Conservation (phyloP, 2,329 filamentous ascomycete genomes). For the Trichoderma gracile region DNA sequence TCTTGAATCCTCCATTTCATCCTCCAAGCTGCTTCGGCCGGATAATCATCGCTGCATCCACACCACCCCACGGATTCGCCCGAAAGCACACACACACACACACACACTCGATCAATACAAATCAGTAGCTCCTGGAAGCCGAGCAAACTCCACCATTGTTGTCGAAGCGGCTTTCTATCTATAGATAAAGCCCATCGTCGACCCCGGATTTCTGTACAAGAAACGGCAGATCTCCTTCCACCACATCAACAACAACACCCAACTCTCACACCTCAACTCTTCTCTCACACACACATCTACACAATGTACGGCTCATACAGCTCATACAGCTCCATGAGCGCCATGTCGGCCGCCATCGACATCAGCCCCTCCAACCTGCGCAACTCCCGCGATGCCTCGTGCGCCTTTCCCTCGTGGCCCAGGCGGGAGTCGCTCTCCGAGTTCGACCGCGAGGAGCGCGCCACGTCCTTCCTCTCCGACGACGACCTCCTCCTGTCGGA, state of each 20-base stretch:
- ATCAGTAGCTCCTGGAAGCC: constrained; percentile 6
- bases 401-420: constrained; percentile 62
- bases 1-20: constrained; percentile 12
- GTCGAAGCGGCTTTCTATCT: background rate
- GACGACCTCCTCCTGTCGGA: constrained; percentile 61
- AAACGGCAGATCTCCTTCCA: too few species aligned
- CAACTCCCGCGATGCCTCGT: constrained; percentile 45
- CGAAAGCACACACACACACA: constrained; percentile 2
- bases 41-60: constrained; percentile 10
- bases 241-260: background rate
- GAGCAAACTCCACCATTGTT: constrained; percentile 10
- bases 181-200: constrained; percentile 3
- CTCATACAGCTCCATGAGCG: constrained; percentile 53
- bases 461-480: constrained; percentile 61
- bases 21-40: background rate
- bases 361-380: constrained; percentile 45
- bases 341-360: constrained; percentile 48
- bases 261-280: background rate
- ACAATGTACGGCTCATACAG: constrained; percentile 54
- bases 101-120: background rate
- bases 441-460: constrained; percentile 45
- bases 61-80: constrained; percentile 14
- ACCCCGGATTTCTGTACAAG: constrained; percentile 20
- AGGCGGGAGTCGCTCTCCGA: constrained; percentile 54
- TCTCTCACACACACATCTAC: background rate